These are phyloP conservation scores for Cryomyces antarcticus DNA, from an alignment of 495 filamentous ascomycete species.

Conservation along the genomic window DNA sequence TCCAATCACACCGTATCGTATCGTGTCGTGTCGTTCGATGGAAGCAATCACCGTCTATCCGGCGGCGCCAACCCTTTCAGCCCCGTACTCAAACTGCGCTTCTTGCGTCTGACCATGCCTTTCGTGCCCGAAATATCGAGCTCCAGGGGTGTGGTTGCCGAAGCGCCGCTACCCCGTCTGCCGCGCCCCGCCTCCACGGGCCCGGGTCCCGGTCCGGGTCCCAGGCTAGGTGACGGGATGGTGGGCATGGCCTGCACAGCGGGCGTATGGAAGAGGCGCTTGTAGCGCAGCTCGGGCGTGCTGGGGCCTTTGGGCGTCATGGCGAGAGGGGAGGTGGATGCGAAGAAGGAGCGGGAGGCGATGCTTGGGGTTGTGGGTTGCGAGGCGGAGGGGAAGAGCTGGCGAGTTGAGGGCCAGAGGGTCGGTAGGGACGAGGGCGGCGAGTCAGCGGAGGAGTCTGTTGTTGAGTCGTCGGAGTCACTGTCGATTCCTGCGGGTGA, in stretches of 20 bases:
- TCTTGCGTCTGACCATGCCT: slow-evolving; percentile 10
- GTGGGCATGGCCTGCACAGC: not conserved
- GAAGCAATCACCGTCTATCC: slow-evolving; percentile 1
- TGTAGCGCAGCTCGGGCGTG: slow-evolving; percentile 13
- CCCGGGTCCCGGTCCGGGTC: not conserved
- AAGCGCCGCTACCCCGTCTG: slow-evolving; percentile 2
- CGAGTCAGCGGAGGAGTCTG: not conserved
- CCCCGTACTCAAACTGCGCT: slow-evolving; percentile 6
- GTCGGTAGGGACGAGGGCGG: slow-evolving; percentile 5
- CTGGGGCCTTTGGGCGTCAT: slow-evolving; percentile 6
- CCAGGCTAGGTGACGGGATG: too few relatives aligned
- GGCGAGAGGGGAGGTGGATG: not conserved
- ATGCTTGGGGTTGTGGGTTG: slow-evolving; percentile 9
- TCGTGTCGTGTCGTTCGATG: too few relatives aligned
- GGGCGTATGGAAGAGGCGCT: slow-evolving; percentile 12
- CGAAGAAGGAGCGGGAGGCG: not conserved
- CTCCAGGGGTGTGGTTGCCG: slow-evolving; percentile 1
- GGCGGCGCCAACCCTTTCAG: slow-evolving; percentile 3
- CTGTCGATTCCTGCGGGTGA: slow-evolving; percentile 2
- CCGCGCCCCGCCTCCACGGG: slow-evolving; percentile 1
- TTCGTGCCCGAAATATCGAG: slow-evolving; percentile 13
- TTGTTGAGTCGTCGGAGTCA: not conserved
- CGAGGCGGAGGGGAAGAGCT: slow-evolving; percentile 9
- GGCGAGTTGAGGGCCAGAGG: slow-evolving; percentile 11
- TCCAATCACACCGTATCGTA: too few relatives aligned